Base-by-base conservation (phyloP, 768 basidiomycete species). In the Gymnopilus junonius region DNA sequence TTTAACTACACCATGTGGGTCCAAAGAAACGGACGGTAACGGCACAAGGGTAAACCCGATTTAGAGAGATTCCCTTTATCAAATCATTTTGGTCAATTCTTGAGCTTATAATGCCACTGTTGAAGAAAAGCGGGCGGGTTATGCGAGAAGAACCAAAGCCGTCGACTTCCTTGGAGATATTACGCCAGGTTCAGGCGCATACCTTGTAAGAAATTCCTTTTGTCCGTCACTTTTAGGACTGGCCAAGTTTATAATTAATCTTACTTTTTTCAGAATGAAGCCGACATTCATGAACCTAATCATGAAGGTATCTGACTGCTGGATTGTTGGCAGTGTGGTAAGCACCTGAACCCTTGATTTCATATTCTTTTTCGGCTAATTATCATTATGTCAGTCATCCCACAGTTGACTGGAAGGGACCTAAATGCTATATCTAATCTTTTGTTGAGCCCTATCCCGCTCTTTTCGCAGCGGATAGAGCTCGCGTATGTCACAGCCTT, bases 241-340 rank as follows among this genome's bases (percentile, higher is more conserved):
- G 8, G 32, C 21, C n/a, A n/a, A n/a, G n/a, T n/a, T n/a, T n/a
- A 40, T 11, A 42, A 21, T 8, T 23, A 15, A 11, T n/a, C 25
- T 45, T 54, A 34, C 1, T 11, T 34, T 54, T 34, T 29, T 12
- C 59, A 73, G 72, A 75, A 73, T 42, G 74, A 75, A 50, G 68
- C 72, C 8, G 72, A 73, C 58, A 65, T 72, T 17, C 65, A 72
- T 62, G 74, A 75, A 37, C 74, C 73, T 11, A 65, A 75, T 42
- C 65, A 65, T 35, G 62, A 75, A 66, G 39, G 62, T 59, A 34
- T 3, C 4, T 11, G 8, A 20, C 17, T n/a, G n/a, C n/a, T 74
- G 7, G 73, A 73, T 48, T 74, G 73, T 51, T 74, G 73, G 73
- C 71, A 74, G 23, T 74, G 73, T 59, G 72, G 73, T 74, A 56